phyloP scores from a whole-genome alignment of 805 yeast genomes.

The Kuraishia hungarica region DNA sequence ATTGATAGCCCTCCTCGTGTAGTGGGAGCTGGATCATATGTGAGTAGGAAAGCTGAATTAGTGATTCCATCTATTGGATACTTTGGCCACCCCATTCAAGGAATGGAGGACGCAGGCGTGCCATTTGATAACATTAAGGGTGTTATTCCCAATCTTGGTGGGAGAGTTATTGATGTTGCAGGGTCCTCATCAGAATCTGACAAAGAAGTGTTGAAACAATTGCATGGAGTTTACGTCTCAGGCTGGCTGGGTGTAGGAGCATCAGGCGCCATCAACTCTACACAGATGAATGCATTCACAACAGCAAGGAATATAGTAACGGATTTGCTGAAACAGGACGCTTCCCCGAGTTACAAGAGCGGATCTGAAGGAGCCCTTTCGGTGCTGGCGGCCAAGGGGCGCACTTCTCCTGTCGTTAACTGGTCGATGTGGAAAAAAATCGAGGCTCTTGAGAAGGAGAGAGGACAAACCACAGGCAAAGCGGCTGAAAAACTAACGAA shows the following conservation, averaged over 20 bases:
- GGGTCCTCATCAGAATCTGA: constrained; percentile 9
- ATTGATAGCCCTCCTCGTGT: constrained; percentile 24
- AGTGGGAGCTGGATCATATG: constrained; percentile 25
- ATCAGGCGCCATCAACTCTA: constrained; percentile 82
- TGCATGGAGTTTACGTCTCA: constrained; percentile 56
- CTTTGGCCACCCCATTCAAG: constrained; percentile 55
- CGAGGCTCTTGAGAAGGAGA: constrained; percentile 39
- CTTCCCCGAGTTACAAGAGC: constrained; percentile 3
- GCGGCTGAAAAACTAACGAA: constrained; percentile 48
- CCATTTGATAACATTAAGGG: constrained; percentile 38
- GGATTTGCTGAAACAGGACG: constrained; percentile 33
- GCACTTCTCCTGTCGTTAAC: constrained; percentile 3
- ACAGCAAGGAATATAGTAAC: constrained; percentile 58
- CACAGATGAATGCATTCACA: constrained; percentile 76
- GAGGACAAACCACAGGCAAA: constrained; percentile 43
- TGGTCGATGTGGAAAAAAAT: constrained; percentile 68
- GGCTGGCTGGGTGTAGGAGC: constrained; percentile 93
- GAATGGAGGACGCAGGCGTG: constrained; percentile 41
- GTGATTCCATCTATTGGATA: constrained; percentile 82
- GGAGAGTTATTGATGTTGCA: constrained; percentile 27
- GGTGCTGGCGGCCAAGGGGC: constrained; percentile 5
- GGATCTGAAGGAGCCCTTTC: constrained; percentile 9
- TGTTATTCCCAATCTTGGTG: constrained; percentile 35
- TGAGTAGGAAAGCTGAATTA: constrained; percentile 42
- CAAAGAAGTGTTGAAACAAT: neutral